A percentile compares a stretch with the other conserved stretches of the same genome.
Conservation (phyloP, 2,329 filamentous ascomycete species). For the Fusarium marasasianum region DNA sequence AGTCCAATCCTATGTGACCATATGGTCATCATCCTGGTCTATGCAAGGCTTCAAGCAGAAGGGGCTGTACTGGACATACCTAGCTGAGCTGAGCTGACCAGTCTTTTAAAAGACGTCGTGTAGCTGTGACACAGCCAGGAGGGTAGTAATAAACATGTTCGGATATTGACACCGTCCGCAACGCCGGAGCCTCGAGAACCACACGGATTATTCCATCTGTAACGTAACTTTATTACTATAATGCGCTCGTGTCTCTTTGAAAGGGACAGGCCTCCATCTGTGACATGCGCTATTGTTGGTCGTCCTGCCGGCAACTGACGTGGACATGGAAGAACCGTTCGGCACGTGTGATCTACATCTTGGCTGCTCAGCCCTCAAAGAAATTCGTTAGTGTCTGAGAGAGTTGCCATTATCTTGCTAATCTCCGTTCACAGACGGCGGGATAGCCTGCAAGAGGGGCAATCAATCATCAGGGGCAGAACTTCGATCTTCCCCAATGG, state of each 20-base stretch:
- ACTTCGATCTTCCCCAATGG: neutral
- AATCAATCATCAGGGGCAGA: neutral
- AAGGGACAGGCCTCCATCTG: neutral
- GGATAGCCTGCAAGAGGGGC: neutral
- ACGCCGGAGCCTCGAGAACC: slow-evolving; percentile 21
- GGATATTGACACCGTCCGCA: slow-evolving; percentile 24
- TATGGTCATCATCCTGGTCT: neutral
- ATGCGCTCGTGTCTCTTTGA: neutral
- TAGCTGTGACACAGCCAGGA: slow-evolving; percentile 30
- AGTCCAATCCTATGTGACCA: neutral
- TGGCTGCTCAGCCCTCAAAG: slow-evolving; percentile 19
- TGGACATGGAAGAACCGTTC: slow-evolving; percentile 34
- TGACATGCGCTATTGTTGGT: neutral
- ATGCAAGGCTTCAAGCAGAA: neutral
- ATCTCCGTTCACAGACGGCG: slow-evolving; percentile 30
- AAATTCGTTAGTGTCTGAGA: slow-evolving; percentile 14
- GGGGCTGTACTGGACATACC: neutral
- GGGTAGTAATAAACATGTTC: slow-evolving; percentile 1
- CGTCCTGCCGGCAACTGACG: slow-evolving; percentile 7
- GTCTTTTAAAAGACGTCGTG: slow-evolving; percentile 13
- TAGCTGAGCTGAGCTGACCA: slow-evolving; percentile 8
- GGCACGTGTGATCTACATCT: slow-evolving; percentile 37
- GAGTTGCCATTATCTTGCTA: neutral
- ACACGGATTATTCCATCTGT: neutral
- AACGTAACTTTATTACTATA: neutral